Evolutionary conservation across 495 filamentous ascomycete genomes (phyloP), one percentile per base, ranked within the genome.

Genomic region (Aspergillus kassunensis): DNA sequence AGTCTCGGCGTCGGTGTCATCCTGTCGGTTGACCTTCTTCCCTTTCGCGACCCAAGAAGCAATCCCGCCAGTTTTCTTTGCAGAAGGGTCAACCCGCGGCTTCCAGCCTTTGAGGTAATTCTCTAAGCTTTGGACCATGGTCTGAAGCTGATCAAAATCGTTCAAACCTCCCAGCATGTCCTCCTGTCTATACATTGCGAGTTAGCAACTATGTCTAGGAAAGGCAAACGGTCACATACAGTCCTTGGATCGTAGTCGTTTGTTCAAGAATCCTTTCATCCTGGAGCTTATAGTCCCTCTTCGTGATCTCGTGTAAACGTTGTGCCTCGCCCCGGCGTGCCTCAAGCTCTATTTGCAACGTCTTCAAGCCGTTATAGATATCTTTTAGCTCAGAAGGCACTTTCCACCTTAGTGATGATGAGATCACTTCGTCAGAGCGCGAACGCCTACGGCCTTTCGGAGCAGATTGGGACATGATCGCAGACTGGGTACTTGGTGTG

Each of bases 121-220:
- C 29, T 67, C 62, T 4, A 74, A 55, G 3, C 66, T 68, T n/a
- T 47, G 61, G 15, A 74, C 53, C 2, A 68, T 74, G 5, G 69
- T 69, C 23, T 64, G 64, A 19, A 72, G 64, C 4, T 63, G 65
- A 56, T 74, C 69, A 10, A 66, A 44, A 29, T 72, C 68, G 13
- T 70, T 54, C 12, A 65, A 60, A 18, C 67, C 63, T 53, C 71
- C 65, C 15, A 59, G 37, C 18, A 70, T 58, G 41, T 72, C 65
- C 6, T 58, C 51, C 44, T 65, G 49, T 30, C 71, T 74, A 20
- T 15, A 47, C 9, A 12, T 30, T 3, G 36, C 34, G 12, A 36
- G n/a, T n/a, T n/a, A n/a, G n/a, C n/a, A n/a, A n/a, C n/a, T n/a
- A n/a, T n/a, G n/a, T n/a, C n/a, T n/a, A n/a, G n/a, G n/a, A n/a